Conservation (phyloP, 1,284 basidiomycete species). For the Testicularia cyperi region DNA sequence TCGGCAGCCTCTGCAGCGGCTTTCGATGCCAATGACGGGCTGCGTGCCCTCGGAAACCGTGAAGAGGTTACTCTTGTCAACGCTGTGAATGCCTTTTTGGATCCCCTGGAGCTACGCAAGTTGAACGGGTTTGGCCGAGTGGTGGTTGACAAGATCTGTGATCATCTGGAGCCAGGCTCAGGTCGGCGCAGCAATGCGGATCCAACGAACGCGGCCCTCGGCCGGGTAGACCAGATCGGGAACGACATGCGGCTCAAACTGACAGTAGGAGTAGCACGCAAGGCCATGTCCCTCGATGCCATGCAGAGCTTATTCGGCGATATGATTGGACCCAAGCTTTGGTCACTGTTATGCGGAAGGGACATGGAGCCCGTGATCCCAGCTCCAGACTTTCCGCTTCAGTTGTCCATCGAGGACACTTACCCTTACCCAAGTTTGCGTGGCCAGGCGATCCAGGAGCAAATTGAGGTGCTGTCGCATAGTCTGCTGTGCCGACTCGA, state of each 20-base stretch:
- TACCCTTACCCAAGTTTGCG: conserved; percentile 41
- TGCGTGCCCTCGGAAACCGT: too few relatives aligned
- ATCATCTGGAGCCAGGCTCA: conserved; percentile 8
- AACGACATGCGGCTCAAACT: conserved; percentile 9
- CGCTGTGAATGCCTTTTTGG: conserved; percentile 50
- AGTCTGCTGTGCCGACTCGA: conserved; percentile 47
- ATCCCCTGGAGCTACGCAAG: conserved; percentile 46
- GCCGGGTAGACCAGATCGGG: too few relatives aligned
- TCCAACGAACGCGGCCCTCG: background rate
- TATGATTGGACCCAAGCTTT: conserved; percentile 47
- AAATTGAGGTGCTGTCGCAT: conserved; percentile 25
- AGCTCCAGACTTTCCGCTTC: conserved; percentile 56
- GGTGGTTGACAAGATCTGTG: conserved; percentile 35
- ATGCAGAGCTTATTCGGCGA: conserved; percentile 44
- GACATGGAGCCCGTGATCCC: conserved; percentile 57
- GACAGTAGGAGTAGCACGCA: conserved; percentile 27
- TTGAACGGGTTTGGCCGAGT: conserved; percentile 46
- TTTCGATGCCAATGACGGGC: background rate
- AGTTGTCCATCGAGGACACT: conserved; percentile 60
- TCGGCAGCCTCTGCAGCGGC: background rate
- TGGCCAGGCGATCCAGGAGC: conserved; percentile 16
- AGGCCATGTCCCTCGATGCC: conserved; percentile 18
- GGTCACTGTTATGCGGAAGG: conserved; percentile 49
- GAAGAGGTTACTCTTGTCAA: conserved; percentile 4
- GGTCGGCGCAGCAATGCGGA: background rate